phyloP scores from a whole-genome alignment of 78 protist species.

The Dictyostelium firmibasis region DNA sequence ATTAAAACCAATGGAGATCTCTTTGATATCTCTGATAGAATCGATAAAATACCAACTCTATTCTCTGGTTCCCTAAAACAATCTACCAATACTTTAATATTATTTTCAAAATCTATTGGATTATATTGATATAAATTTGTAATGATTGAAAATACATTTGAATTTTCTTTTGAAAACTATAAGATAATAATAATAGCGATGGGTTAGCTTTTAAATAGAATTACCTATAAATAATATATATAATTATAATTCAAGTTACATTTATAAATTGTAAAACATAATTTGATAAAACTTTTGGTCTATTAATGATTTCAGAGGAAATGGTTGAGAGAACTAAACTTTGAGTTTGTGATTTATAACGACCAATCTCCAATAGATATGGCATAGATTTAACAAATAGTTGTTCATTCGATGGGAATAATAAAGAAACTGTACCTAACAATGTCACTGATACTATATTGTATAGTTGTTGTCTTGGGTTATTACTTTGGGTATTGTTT shows the following conservation, averaged over 20 bases:
- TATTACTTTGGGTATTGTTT: conserved; percentile 13
- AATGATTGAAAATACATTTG: conserved; percentile 61
- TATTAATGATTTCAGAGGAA: conserved; percentile 56
- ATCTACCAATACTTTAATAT: conserved; percentile 1
- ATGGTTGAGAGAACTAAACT: conserved; percentile 18
- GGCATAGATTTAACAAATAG: conserved; percentile 21
- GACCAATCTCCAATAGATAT: conserved; percentile 13
- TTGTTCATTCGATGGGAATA: conserved; percentile 32
- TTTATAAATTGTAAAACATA: conserved; percentile 28
- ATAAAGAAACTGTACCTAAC: conserved; percentile 46
- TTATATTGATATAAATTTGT: conserved; percentile 55
- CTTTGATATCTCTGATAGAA: conserved; percentile 41
- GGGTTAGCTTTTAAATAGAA: no score
- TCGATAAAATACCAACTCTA: conserved; percentile 27
- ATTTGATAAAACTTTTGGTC: conserved; percentile 42
- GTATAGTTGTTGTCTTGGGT: conserved; percentile 18
- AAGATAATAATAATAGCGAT: no score
- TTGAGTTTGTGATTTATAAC: conserved; percentile 8
- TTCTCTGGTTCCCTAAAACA: conserved; percentile 31
- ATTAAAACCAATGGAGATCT: conserved; percentile 8
- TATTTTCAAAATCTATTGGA: conserved; percentile 51
- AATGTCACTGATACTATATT: conserved; percentile 17
- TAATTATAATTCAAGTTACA: conserved; percentile 25
- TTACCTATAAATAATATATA: neutral
- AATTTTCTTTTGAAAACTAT: conserved; percentile 33